Evolutionary conservation across 176 grass and related monocot genomes (phyloP).

Genomic region (Echinochloa phyllopogon): DNA sequence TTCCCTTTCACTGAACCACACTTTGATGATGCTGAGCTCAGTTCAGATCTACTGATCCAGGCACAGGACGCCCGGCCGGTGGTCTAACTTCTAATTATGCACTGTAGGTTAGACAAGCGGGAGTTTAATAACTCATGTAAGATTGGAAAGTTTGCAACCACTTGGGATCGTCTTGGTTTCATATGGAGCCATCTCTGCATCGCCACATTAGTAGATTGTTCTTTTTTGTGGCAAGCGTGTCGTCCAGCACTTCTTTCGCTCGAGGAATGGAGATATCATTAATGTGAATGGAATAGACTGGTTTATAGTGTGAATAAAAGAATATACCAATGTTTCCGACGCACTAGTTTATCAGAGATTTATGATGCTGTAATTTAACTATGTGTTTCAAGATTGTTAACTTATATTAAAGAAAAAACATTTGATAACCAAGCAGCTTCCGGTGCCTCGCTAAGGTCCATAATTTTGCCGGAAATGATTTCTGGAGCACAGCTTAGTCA

Average conservation of each 20-base stretch:
- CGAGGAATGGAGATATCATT: background rate
- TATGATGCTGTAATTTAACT: background rate
- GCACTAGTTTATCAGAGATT: background rate
- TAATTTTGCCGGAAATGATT: slow-evolving; percentile 44
- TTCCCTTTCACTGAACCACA: slow-evolving; percentile 35
- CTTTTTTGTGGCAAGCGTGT: background rate
- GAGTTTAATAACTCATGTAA: background rate
- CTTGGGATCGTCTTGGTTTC: background rate
- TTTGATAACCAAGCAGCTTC: background rate
- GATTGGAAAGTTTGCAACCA: slow-evolving; percentile 27
- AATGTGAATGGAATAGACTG: background rate
- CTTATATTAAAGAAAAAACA: background rate
- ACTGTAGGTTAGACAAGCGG: background rate
- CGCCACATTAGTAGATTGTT: background rate
- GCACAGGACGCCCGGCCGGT: slow-evolving; percentile 8
- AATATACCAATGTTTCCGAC: background rate
- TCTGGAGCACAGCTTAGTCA: slow-evolving; percentile 9
- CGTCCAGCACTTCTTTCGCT: background rate
- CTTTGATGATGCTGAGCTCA: slow-evolving; percentile 20
- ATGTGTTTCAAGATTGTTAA: background rate
- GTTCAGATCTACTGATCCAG: slow-evolving; percentile 27
- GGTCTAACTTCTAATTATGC: background rate
- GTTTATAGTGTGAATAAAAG: background rate
- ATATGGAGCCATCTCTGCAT: slow-evolving; percentile 1
- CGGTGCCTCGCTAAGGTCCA: slow-evolving; percentile 24